These are phyloP conservation scores for Botrytis fabae DNA, from an alignment of 2,329 filamentous ascomycete genomes.

Conservation along the genomic window DNA sequence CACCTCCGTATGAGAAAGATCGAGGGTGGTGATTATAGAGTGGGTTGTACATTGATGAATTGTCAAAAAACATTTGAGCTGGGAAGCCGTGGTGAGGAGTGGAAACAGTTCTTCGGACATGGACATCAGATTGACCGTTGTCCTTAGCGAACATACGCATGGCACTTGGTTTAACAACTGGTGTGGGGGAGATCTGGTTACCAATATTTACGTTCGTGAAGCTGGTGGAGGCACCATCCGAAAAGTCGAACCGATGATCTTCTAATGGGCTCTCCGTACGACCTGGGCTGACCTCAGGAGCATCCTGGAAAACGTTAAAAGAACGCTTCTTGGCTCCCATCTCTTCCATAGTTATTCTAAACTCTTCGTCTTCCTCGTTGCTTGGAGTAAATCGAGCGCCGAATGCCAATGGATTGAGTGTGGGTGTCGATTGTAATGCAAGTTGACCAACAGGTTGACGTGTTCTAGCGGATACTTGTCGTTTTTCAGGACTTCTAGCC, in stretches of 20 bases:
- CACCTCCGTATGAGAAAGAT: constrained; percentile 28
- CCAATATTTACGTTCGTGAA: constrained; percentile 26
- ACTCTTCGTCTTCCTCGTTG: constrained; percentile 40
- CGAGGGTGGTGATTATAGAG: constrained; percentile 36
- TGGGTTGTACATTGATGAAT: constrained; percentile 33
- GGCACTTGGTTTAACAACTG: constrained; percentile 30
- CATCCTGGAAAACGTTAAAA: constrained; percentile 39
- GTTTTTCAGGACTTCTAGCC: constrained; percentile 30
- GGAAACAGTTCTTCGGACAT: constrained; percentile 29
- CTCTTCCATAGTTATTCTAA: constrained; percentile 36
- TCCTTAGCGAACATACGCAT: constrained; percentile 35
- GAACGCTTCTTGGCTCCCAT: constrained; percentile 35
- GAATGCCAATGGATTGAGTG: constrained; percentile 34
- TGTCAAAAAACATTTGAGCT: constrained; percentile 36
- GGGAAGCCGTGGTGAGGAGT: constrained; percentile 32
- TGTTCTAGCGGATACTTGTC: constrained; percentile 19
- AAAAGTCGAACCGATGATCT: constrained; percentile 38
- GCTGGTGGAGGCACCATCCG: constrained; percentile 30
- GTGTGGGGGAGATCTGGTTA: constrained; percentile 34
- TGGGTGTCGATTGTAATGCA: constrained; percentile 26
- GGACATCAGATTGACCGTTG: constrained; percentile 29
- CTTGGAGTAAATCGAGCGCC: constrained; percentile 32
- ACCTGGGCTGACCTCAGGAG: constrained; percentile 35
- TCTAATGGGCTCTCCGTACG: constrained; percentile 40
- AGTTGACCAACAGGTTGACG: constrained; percentile 20